Conservation (phyloP, 2,329 filamentous ascomycete genomes). For the Aspergillus latus region DNA sequence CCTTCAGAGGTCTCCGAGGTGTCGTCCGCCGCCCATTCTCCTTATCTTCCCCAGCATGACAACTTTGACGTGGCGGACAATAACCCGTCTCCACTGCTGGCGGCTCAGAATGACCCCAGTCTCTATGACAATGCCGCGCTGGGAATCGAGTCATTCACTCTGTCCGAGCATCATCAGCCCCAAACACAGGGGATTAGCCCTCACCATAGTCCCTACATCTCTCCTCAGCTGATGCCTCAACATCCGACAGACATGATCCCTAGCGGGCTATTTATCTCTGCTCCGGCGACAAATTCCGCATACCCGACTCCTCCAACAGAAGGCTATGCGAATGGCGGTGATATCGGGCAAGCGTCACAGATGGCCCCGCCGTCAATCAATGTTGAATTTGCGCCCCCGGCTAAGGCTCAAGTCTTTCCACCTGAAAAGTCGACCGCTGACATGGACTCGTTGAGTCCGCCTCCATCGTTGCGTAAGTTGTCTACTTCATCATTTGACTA, state of each 20-base stretch:
- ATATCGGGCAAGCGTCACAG: constrained; percentile 67
- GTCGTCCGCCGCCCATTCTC: constrained; percentile 79
- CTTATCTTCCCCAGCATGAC: constrained; percentile 75
- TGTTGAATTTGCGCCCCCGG: constrained; percentile 82
- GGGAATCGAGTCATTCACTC: constrained; percentile 74
- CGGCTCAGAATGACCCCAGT: constrained; percentile 66
- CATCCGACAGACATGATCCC: constrained; percentile 64
- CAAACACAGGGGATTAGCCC: constrained; percentile 57
- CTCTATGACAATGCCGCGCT: constrained; percentile 73
- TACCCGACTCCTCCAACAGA: constrained; percentile 51
- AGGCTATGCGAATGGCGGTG: constrained; percentile 54
- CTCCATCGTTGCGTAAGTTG: constrained; percentile 62
- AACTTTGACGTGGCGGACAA: constrained; percentile 71
- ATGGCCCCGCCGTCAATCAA: constrained; percentile 95
- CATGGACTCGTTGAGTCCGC: constrained; percentile 79
- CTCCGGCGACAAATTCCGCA: constrained; percentile 48
- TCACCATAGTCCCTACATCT: constrained; percentile 69
- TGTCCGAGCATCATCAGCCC: constrained; percentile 63
- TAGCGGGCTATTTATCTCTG: constrained; percentile 46
- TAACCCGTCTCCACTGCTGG: constrained; percentile 77
- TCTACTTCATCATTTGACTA: not conserved
- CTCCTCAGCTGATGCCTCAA: constrained; percentile 66
- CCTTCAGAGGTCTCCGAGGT: constrained; percentile 93
- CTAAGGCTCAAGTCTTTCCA: constrained; percentile 65
- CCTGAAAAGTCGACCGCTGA: constrained; percentile 64